Percentiles rank a stretch among this genome's conserved stretches.
phyloP scores from a whole-genome alignment of 2,329 filamentous ascomycete species.

The Phaeosphaeriaceae sp. region DNA sequence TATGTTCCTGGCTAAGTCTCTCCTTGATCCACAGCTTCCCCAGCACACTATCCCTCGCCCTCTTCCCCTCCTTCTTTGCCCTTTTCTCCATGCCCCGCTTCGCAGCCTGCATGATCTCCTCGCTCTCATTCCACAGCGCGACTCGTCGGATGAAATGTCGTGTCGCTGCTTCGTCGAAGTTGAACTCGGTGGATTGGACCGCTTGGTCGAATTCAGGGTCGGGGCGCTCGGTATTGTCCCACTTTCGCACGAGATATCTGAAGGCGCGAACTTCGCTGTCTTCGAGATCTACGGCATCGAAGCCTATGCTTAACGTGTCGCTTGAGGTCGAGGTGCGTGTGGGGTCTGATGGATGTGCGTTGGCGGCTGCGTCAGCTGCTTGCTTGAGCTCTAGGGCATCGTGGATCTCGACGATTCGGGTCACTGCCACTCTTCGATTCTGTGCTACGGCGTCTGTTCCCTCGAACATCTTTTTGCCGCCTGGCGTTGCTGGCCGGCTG shows the following conservation, averaged over 20 bases:
- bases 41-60: conserved; percentile 17
- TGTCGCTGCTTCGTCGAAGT: conserved; percentile 26
- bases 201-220: conserved; percentile 27
- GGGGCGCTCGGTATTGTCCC: conserved; percentile 18
- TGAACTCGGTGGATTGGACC: conserved; percentile 9
- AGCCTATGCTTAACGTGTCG: conserved; percentile 23
- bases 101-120: conserved; percentile 20
- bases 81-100: conserved; percentile 16
- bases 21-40: conserved; percentile 23
- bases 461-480: conserved; percentile 13
- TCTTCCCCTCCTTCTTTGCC: conserved; percentile 8
- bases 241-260: conserved; percentile 27
- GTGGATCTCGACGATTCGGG: conserved; percentile 24
- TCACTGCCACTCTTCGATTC: conserved; percentile 21
- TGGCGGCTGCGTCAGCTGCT: conserved; percentile 8
- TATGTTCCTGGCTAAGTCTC: conserved; percentile 12
- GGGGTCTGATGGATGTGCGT: conserved; percentile 7
- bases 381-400: conserved; percentile 19
- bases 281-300: conserved; percentile 17
- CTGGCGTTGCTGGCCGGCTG: conserved; percentile 1
- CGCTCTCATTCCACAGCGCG: conserved; percentile 26
- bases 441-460: conserved; percentile 25
- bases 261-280: conserved; percentile 32
- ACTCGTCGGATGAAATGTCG: conserved; percentile 34
- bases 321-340: conserved; percentile 15